phyloP scores from a whole-genome alignment of 805 yeast genomes.

The Zygosaccharomyces siamensis region DNA sequence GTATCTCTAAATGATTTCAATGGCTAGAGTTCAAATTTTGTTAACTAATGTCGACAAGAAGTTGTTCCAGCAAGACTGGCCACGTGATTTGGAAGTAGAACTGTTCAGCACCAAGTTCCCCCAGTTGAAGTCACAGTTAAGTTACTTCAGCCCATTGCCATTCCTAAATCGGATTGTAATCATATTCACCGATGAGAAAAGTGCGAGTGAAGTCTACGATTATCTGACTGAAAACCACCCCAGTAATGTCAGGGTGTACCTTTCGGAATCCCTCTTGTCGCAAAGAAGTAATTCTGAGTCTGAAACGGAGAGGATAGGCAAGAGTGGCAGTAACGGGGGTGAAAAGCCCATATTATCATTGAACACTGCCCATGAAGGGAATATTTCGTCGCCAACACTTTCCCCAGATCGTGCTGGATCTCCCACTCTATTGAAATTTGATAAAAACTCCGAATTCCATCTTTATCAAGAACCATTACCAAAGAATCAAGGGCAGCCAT shows the following conservation, averaged over 20 bases:
- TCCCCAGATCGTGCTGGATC: conserved; percentile 32
- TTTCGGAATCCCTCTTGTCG: conserved; percentile 35
- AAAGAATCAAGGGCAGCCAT: conserved; percentile 3
- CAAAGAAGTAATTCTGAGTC: conserved; percentile 24
- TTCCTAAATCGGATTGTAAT: conserved; percentile 43
- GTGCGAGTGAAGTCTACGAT: conserved; percentile 24
- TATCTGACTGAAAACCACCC: conserved; percentile 16
- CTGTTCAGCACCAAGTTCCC: conserved; percentile 27
- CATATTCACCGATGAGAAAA: conserved; percentile 29
- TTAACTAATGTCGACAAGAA: conserved; percentile 31
- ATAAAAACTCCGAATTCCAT: conserved; percentile 22
- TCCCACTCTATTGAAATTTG: conserved; percentile 30
- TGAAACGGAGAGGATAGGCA: conserved; percentile 5
- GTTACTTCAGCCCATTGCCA: conserved; percentile 38
- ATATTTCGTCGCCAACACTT: conserved; percentile 27
- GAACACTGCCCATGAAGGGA: conserved; percentile 18
- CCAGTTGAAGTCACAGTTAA: conserved; percentile 17
- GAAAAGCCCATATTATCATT: conserved; percentile 24
- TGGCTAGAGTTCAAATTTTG: conserved; percentile 29
- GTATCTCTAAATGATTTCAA: not conserved
- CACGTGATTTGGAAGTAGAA: conserved; percentile 20
- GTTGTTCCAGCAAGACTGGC: conserved; percentile 26
- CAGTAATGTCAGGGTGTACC: conserved; percentile 26
- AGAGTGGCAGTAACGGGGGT: not conserved
- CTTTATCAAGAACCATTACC: conserved; percentile 34